Base-by-base conservation (phyloP, 2,329 filamentous ascomycete species). In the Aspergillus cejpii region DNA sequence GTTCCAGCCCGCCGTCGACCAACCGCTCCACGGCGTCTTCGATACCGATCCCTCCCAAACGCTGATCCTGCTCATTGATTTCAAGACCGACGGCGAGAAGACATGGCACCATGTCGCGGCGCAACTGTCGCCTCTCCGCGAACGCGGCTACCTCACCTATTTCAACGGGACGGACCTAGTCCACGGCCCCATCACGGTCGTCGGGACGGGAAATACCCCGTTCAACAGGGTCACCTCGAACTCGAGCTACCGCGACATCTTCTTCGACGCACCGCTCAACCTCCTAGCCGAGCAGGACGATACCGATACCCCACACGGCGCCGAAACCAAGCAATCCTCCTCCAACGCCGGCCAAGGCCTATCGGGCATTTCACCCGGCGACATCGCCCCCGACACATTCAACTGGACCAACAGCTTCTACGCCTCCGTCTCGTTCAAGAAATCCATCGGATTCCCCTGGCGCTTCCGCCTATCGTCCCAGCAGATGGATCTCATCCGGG, bases 341-440 rank as follows among this genome's bases (percentile, higher is more conserved):
- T 48, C 48, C 21, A 58, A 65, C 42, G 51, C 54, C 37, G 70
- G 72, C 19, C 75, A 78, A 61, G 75, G 74, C 43, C 61, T 64
- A 12, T 67, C 71, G 40, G 69, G 69, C 40, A 66, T 68, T 33
- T 54, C 63, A 1, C 55, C 56, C 3, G 57, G 56, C 2, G 48
- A 60, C 2, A 65, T 68, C 24, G 56, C 56, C 2, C 64, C 70
- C 21, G 66, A 70, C 50, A 61, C 62, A 0, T 77, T 74, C 64
- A 67, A 72, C 52, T 39, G 56, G 5, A 68, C 69, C 11, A 81
- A 79, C 53, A 78, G 75, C 19, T 79, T 75, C 64, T 81, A 80
- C 59, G 78, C 78, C 12, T 76, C 72, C 4, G 70, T 74, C 6
- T 74, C 73, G 4, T 79, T 80, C 57, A 66, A 61, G 10, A 58